Base-by-base conservation (phyloP, 768 basidiomycete genomes). In the Mrakia hoshinonis region DNA sequence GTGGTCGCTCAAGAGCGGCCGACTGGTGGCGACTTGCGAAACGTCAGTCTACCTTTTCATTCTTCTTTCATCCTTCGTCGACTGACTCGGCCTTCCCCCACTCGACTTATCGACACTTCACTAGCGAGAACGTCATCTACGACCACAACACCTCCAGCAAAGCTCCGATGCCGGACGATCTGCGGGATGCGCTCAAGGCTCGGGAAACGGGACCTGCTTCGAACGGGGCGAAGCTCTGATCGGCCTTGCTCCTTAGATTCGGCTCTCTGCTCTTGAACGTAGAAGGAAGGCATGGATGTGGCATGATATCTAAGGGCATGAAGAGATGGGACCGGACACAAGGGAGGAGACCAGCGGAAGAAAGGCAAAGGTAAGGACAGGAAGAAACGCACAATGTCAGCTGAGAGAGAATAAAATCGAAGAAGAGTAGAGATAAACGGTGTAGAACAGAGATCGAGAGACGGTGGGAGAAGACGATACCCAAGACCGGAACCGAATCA, bases 1-100 rank as follows among this genome's bases (percentile, higher is more conserved):
- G 3, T 68, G 67, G 67, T 34, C 26, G 1, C 47, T 67, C n/a
- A 72, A 72, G 47, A 72, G 64, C 13, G 70, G 66, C n/a, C 52
- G 54, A 18, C 39, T 72, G 0, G 70, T 65, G 0, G 51, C 70
- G 11, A 72, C 70, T 6, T 72, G 70, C 65, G 65, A 72, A 34
- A 72, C 70, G 69, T 70, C n/a, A 60, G 69, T 70, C 55, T n/a
- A 34, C 46, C 24, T 31, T 7, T 36, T 12, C 64, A 38, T 18
- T 26, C n/a, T 12, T 3, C 20, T 24, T 47, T 31, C n/a, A 24
- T 39, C 13, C 38, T 3, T 11, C n/a, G 48, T 9, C 60, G n/a
- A 9, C 31, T 26, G 29, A 38, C 51, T 61, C 12, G 13, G 26
- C 26, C 39, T 5, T 18, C 36, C 22, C 11, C 7, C 49, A 9